phyloP scores from a whole-genome alignment of 2,329 filamentous ascomycete genomes.

The Davidsoniella eucalypti region DNA sequence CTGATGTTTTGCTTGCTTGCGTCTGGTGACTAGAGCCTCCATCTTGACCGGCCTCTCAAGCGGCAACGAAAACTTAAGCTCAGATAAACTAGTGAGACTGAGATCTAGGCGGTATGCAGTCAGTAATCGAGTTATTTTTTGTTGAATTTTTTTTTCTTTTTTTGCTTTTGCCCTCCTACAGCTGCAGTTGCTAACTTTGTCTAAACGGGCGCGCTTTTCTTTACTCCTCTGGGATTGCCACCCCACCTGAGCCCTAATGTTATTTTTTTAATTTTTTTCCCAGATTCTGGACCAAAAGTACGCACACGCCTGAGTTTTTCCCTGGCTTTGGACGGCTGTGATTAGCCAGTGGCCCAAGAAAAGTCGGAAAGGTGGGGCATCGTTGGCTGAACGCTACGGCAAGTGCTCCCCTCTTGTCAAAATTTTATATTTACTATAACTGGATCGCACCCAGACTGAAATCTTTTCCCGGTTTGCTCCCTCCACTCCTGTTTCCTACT shows the following conservation, averaged over 20 bases:
- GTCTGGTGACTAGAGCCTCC: no score
- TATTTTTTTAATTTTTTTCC: constrained; percentile 3
- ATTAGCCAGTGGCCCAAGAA: constrained; percentile 6
- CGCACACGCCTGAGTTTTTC: constrained; percentile 9
- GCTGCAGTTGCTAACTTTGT: no score
- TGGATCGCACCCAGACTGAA: constrained; percentile 1
- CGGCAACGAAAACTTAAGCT: no score
- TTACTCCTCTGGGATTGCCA: constrained; percentile 6
- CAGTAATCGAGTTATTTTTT: no score
- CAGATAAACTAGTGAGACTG: no score
- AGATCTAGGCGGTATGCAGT: no score
- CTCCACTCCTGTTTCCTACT: constrained; percentile 3
- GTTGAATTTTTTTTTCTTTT: no score
- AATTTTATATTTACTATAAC: neutral
- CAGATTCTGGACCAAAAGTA: constrained; percentile 11
- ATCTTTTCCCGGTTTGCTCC: constrained; percentile 9
- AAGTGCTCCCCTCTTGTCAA: neutral
- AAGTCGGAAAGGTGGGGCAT: constrained; percentile 7
- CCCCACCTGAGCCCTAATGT: constrained; percentile 13
- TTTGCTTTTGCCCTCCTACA: no score
- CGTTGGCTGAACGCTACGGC: neutral
- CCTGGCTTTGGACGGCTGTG: neutral
- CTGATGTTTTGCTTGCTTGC: no score
- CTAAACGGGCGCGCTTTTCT: neutral
- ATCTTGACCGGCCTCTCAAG: no score